Evolutionary conservation across 345 rosid genomes (phyloP).

Genomic region (Carallia brachiata): DNA sequence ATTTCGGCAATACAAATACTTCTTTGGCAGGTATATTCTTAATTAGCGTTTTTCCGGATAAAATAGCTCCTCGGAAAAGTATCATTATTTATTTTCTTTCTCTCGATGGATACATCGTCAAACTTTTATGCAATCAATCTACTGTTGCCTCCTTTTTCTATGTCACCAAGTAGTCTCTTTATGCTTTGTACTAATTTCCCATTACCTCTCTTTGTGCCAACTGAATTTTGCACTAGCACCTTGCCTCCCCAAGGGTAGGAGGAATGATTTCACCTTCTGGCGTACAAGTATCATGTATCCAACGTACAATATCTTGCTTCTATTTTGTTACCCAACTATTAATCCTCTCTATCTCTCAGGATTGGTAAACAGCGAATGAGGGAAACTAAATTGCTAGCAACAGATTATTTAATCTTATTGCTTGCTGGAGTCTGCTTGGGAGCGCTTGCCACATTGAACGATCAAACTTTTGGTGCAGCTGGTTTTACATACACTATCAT

Average conservation of each 20-base stretch:
- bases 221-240: neutral
- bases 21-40: slow-evolving; percentile 70
- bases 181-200: neutral
- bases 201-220: neutral
- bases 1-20: slow-evolving; percentile 67
- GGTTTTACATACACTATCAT: slow-evolving; percentile 79
- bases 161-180: neutral
- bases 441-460: slow-evolving; percentile 53
- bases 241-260: neutral
- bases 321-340: slow-evolving; percentile 4
- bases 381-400: slow-evolving; percentile 75
- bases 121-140: neutral
- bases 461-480: slow-evolving; percentile 67
- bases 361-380: slow-evolving; percentile 75
- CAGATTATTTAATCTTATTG: slow-evolving; percentile 76
- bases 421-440: slow-evolving; percentile 98
- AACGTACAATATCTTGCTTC: neutral
- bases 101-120: no score
- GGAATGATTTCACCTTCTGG: slow-evolving; percentile 2
- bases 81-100: no score
- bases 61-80: neutral
- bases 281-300: neutral
- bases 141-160: neutral
- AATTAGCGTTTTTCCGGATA: neutral
- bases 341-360: slow-evolving; percentile 47